Base-by-base conservation (phyloP, 306 rosid species). In the Cicer bijugum region DNA sequence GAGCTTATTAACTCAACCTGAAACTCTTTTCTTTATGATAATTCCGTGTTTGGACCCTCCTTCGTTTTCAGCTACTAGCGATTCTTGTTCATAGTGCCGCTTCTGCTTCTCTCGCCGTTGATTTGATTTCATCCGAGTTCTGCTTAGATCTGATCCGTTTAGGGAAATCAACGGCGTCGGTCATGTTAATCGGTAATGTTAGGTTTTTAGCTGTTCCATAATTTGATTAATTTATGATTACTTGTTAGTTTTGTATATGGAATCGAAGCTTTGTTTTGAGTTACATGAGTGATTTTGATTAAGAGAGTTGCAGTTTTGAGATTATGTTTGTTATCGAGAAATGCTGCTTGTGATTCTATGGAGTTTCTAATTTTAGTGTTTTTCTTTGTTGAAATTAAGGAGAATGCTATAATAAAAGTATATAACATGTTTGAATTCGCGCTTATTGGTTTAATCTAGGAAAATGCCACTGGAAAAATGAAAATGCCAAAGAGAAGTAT, bases 141-240 rank as follows among this genome's bases (percentile, higher is more conserved):
- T 46, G 23, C 62, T 3, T 69, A 87, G 95, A 89, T 91, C 92
- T 89, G 89, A 81, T 62, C 75, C 78, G 44, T 53, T 44, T 17
- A 33, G 4, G 62, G 81, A 74, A 44, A 78, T 81, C 82, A 79
- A 78, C 77, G 83, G 76, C 75, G 86, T 79, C 72, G 80, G 82
- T 75, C 85, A 91, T 89, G 97, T 79, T 82, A 28, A 44, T 74
- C 14, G 89, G 88, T 87, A 80, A 64, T 83, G 51, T 9, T 8
- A 33, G 19, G 40, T 35, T 52, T 71, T 17, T 35, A 7, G 40
- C 0, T 56, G 12, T 15, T 76, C 5, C 37, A 35, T 67, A 7
- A 1, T 57, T 42, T 42, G 23, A 15, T 23, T 35, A 19, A 7
- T 67, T n/a, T 68, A 44, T 20, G 20, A 59, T 67, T 67, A 15